Evolutionary conservation across 73 alveolate species (phyloP).

Genomic region (Paramecium tetraurelia): DNA sequence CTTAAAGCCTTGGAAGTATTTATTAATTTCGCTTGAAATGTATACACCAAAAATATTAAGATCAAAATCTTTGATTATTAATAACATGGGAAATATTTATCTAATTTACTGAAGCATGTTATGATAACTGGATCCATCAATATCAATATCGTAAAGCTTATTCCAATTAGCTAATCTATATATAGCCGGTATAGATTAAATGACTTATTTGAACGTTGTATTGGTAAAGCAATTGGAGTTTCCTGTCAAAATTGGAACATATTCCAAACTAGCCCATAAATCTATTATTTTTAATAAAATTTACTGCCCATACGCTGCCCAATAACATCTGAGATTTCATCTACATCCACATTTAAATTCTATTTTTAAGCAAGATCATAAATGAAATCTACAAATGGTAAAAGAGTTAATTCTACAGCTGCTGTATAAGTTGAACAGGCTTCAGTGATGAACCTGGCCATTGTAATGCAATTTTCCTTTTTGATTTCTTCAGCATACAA

Average conservation of each 20-base stretch:
- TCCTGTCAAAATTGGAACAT: neutral
- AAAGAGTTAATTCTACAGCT: neutral
- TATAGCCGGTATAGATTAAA: neutral
- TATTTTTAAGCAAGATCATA: neutral
- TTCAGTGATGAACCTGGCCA: neutral
- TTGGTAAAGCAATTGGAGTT: constrained; percentile 14
- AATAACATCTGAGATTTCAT: neutral
- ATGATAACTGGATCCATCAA: constrained; percentile 17
- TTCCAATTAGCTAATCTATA: constrained; percentile 27
- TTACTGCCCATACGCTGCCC: constrained; percentile 39
- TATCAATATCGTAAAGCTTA: neutral
- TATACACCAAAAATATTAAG: neutral
- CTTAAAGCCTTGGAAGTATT: neutral
- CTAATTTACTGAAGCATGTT: neutral
- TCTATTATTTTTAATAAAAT: neutral
- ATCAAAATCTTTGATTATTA: constrained; percentile 17
- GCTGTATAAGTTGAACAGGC: neutral
- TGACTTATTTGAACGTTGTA: neutral
- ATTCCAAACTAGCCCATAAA: constrained; percentile 45
- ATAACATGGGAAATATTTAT: neutral
- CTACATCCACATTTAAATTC: neutral
- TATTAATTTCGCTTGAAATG: neutral
- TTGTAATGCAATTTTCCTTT: neutral
- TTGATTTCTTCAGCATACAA: neutral
- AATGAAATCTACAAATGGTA: neutral